Conservation (phyloP, 208 protist species). For the Trypanosoma grayi region DNA sequence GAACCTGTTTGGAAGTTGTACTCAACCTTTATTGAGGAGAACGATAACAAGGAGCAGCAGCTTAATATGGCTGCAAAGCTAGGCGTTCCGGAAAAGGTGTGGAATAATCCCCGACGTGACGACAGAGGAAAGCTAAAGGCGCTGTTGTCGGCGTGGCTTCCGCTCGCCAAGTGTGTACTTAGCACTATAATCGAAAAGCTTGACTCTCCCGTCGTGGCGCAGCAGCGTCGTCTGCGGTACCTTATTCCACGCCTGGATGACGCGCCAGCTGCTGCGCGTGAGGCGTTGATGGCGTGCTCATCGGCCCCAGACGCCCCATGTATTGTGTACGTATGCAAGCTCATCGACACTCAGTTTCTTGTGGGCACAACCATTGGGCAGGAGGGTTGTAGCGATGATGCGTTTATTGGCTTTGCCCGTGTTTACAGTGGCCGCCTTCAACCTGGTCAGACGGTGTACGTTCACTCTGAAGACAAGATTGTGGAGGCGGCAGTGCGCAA, state of each 20-base stretch:
- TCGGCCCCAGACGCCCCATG: conserved; percentile 60
- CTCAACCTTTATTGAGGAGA: conserved; percentile 66
- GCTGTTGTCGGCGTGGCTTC: conserved; percentile 93
- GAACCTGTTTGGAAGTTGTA: conserved; percentile 97
- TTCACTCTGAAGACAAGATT: conserved; percentile 72
- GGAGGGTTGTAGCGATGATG: conserved; percentile 56
- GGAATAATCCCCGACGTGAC: conserved; percentile 76
- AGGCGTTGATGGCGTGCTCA: conserved; percentile 64
- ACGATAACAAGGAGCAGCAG: conserved; percentile 73
- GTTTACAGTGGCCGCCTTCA: conserved; percentile 95
- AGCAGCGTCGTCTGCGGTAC: conserved; percentile 60
- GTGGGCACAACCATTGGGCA: conserved; percentile 50
- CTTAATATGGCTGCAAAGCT: conserved; percentile 63
- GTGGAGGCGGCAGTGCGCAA: conserved; percentile 52
- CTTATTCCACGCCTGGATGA: conserved; percentile 68
- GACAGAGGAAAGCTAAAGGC: conserved; percentile 69
- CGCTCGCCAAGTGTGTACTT: conserved; percentile 91
- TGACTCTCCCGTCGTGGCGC: conserved; percentile 87
- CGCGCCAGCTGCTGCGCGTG: conserved; percentile 28
- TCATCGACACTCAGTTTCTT: conserved; percentile 86
- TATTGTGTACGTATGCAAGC: conserved; percentile 83
- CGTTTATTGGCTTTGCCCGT: conserved; percentile 95
- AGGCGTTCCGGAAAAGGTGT: conserved; percentile 57
- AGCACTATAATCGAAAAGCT: conserved; percentile 79
- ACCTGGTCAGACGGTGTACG: conserved; percentile 83